These are phyloP conservation scores for Solanum pinnatisectum DNA, from an alignment of 257 asterid genomes.

Conservation along the genomic window DNA sequence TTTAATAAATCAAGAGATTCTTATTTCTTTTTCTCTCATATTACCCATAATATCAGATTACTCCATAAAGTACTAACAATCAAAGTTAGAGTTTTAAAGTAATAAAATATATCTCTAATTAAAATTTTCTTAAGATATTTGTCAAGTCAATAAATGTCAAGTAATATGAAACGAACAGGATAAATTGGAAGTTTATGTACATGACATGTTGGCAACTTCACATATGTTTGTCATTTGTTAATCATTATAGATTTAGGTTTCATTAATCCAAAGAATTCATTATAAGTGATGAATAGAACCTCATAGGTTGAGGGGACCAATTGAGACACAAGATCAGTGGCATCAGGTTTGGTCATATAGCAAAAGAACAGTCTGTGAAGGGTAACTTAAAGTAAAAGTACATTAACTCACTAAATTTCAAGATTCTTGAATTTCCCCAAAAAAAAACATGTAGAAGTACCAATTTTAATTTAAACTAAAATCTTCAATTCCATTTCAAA, in stretches of 20 bases:
- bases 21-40: no score
- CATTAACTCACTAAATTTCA: neutral
- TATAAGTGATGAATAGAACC: neutral
- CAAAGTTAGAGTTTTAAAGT: neutral
- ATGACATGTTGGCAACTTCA: neutral
- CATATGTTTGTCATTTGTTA: neutral
- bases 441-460: neutral
- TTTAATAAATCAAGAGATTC: no score
- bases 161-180: no score
- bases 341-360: neutral
- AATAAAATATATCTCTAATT: no score
- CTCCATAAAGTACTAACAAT: neutral
- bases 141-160: neutral
- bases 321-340: neutral
- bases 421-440: neutral
- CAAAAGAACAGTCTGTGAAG: neutral
- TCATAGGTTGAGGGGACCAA: neutral
- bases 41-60: no score
- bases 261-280: neutral
- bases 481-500: neutral
- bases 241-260: neutral
- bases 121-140: no score
- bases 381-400: neutral
- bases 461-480: neutral
- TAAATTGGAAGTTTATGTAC: neutral